Evolutionary conservation across 2,329 filamentous ascomycete species (phyloP), one percentile per base, ranked within the genome.

Genomic region (Amauroascus verrucosus): DNA sequence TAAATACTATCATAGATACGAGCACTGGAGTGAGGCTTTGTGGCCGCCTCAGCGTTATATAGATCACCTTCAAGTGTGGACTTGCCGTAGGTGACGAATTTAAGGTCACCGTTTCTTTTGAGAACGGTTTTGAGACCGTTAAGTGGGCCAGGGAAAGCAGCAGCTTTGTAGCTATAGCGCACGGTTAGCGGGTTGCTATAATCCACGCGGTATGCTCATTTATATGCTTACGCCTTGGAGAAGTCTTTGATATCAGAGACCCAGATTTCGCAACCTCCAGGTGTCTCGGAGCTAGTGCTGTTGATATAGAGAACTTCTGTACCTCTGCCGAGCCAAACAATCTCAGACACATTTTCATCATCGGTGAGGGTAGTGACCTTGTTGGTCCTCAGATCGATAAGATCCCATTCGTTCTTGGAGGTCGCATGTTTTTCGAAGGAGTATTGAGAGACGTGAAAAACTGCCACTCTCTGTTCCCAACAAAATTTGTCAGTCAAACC

Each of bases 361-460:
- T 84, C 78, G 45, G 81, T 84, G 9, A 95, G 73, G 11, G 83
- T 68, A 3, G 75, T 79, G 3, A 83, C 83, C 48, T 84, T 76
- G 32, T 84, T 83, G 6, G 78, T 80, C 44, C 77, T 72, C 55
- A 89, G 75, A 60, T 91, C 82, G 38, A 95, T 72, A 24, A 91
- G 60, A 85, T 83, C 70, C 89, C 83, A 56, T 74, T 77, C 64
- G 6, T 65, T 67, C 4, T 77, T 79, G 26, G 38, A 55, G 64
- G 84, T 85, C 45, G 76, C 75, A 65, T 94, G 88, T 0, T 80
- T 77, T 37, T 85, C 76, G 67, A 95, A 95, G 4, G 82, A 90
- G 68, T 95, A 95, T 1, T 83, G 81, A 0, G 85, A 86, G 14
- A 82, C 74, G 67, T 83, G 65, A 51, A 75, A 77, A 40, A 78